Evolutionary conservation across 495 filamentous ascomycete species (phyloP).

Genomic region (Lasiosphaeria ovina): DNA sequence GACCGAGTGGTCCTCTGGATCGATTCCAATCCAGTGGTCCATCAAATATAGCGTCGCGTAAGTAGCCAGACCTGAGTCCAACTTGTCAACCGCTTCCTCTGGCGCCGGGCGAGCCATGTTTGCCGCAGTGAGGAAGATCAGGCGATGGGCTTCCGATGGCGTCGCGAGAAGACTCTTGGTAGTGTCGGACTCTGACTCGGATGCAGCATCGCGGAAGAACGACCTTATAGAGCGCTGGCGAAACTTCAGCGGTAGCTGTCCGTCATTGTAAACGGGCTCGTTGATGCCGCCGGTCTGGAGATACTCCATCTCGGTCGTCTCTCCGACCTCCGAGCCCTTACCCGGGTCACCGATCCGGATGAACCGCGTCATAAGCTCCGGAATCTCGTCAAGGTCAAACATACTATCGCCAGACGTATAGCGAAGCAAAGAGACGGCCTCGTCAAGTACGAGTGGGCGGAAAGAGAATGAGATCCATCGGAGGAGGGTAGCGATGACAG

Average conservation of each 20-base stretch:
- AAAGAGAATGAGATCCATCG: not conserved
- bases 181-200: not conserved
- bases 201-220: not conserved
- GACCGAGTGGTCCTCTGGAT: not conserved
- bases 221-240: not conserved
- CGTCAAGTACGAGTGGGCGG: not conserved
- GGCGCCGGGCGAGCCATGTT: not conserved
- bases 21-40: not conserved
- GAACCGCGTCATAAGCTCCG: not conserved
- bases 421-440: not conserved
- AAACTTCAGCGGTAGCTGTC: not conserved
- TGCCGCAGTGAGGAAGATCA: not conserved
- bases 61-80: not conserved
- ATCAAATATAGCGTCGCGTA: not conserved
- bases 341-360: not conserved
- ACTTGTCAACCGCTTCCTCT: not conserved
- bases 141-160: not conserved
- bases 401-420: not conserved
- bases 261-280: not conserved
- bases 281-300: not conserved
- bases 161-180: too few species aligned
- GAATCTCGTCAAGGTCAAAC: not conserved
- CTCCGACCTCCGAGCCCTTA: not conserved
- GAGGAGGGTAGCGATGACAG: not conserved
- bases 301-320: not conserved